Conservation (phyloP, 2,329 filamentous ascomycete genomes). For the Setomelanomma holmii region DNA sequence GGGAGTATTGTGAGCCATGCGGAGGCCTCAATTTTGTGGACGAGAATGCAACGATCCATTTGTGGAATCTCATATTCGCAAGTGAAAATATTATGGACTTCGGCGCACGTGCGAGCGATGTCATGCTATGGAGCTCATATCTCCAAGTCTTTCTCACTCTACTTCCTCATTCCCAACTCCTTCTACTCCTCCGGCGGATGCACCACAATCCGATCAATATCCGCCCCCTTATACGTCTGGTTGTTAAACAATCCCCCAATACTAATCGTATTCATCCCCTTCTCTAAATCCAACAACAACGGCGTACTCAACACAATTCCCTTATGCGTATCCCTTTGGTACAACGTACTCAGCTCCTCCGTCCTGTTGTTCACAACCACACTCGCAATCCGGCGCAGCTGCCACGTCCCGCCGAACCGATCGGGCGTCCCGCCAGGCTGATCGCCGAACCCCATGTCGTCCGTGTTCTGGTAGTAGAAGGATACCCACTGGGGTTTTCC, state of each 20-base stretch:
- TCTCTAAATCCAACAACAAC: slow-evolving; percentile 60
- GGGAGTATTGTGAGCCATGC: no score
- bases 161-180: no score
- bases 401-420: slow-evolving; percentile 66
- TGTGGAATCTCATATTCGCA: no score
- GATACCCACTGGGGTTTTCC: slow-evolving; percentile 64
- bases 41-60: no score
- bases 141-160: no score
- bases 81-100: no score
- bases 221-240: slow-evolving; percentile 63
- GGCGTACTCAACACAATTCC: slow-evolving; percentile 66
- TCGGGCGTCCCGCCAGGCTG: slow-evolving; percentile 63
- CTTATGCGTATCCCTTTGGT: slow-evolving; percentile 65
- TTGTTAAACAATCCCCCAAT: slow-evolving; percentile 66
- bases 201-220: slow-evolving; percentile 66
- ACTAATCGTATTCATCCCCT: slow-evolving; percentile 65
- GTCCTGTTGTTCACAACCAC: slow-evolving; percentile 64
- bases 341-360: slow-evolving; percentile 58
- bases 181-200: slow-evolving; percentile 60
- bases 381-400: slow-evolving; percentile 65
- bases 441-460: slow-evolving; percentile 67
- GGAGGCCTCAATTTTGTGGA: no score
- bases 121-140: no score
- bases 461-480: slow-evolving; percentile 66
- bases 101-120: no score